phyloP scores from a whole-genome alignment of 108 stramenopile species.

The Nannochloropsis oceanica region DNA sequence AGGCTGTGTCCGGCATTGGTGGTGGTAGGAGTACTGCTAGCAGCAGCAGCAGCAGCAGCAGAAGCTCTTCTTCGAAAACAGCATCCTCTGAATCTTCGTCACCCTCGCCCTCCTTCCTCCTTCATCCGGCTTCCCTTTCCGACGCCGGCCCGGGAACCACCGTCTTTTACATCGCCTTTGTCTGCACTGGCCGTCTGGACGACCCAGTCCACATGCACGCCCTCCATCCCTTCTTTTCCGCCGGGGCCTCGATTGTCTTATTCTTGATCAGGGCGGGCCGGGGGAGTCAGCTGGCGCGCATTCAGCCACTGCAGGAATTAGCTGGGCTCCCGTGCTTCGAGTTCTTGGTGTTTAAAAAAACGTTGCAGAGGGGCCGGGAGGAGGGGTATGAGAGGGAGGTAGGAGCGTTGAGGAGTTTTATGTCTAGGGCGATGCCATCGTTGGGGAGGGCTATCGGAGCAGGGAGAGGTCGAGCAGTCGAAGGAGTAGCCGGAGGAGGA shows the following conservation, averaged over 20 bases:
- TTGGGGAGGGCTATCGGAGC: not conserved
- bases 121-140: not conserved
- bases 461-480: not conserved
- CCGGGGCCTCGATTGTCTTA: not conserved
- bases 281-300: not conserved
- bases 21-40: no score
- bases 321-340: not conserved
- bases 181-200: not conserved
- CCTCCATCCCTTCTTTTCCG: not conserved
- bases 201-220: not conserved
- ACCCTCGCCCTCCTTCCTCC: not conserved
- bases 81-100: not conserved
- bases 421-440: not conserved
- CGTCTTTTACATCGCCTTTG: not conserved
- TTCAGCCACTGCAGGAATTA: not conserved
- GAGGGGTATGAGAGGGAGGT: not conserved
- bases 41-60: no score
- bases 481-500: not conserved
- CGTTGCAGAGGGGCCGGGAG: not conserved
- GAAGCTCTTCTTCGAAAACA: no score
- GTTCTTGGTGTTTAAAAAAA: not conserved
- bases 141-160: not conserved
- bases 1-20: not conserved
- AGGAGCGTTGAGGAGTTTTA: not conserved
- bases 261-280: not conserved